Evolutionary conservation across 805 yeast genomes (phyloP).

Genomic region (Lachancea nothofagi): DNA sequence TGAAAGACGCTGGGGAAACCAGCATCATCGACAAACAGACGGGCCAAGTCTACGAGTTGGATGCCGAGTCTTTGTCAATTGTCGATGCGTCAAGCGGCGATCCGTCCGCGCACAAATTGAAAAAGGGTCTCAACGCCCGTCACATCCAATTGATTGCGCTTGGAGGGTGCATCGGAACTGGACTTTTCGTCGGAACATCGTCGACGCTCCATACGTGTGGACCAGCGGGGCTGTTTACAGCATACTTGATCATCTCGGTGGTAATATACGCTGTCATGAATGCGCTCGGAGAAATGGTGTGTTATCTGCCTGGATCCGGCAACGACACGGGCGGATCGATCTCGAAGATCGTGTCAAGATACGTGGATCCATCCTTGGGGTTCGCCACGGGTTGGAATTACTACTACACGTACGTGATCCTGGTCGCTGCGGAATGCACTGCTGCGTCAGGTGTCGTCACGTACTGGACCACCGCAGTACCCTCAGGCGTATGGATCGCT

Average conservation of each 20-base stretch:
- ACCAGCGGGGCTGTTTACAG: constrained; percentile 56
- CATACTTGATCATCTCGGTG: constrained; percentile 57
- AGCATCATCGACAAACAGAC: constrained; percentile 10
- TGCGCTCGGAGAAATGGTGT: constrained; percentile 69
- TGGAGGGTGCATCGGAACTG: constrained; percentile 73
- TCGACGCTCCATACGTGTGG: constrained; percentile 49
- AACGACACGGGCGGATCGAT: constrained; percentile 53
- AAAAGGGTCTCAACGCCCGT: constrained; percentile 46
- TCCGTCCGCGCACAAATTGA: constrained; percentile 5
- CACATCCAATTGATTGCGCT: constrained; percentile 67
- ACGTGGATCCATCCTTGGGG: constrained; percentile 59
- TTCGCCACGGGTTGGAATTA: constrained; percentile 65
- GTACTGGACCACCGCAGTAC: constrained; percentile 48
- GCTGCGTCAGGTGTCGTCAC: constrained; percentile 50
- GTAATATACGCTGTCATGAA: constrained; percentile 57
- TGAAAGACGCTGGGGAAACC: constrained; percentile 13
- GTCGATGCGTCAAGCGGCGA: background rate
- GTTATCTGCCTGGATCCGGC: constrained; percentile 55
- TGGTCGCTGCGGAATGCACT: constrained; percentile 56
- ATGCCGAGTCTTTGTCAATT: constrained; percentile 6
- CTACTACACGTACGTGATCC: constrained; percentile 68
- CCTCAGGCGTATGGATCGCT: constrained; percentile 41
- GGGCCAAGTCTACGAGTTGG: constrained; percentile 12
- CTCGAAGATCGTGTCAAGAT: constrained; percentile 65
- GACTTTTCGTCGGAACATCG: constrained; percentile 58